Conservation (phyloP, 345 rosid genomes). For the Hypericum androsaemum region DNA sequence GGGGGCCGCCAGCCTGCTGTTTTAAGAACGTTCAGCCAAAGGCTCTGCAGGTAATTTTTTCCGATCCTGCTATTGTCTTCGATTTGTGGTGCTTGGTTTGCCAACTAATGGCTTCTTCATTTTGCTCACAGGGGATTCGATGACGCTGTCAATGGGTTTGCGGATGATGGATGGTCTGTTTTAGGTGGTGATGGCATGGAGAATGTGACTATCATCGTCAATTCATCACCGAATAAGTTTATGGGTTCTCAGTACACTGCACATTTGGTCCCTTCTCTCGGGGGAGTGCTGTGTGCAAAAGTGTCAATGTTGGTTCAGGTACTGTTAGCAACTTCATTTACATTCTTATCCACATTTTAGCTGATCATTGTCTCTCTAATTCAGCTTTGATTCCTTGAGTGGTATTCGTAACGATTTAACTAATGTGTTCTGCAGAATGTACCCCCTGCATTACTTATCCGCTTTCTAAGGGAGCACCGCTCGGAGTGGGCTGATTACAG, state of each 20-base stretch:
- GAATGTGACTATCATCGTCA: slow-evolving; percentile 68
- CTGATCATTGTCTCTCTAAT: background rate
- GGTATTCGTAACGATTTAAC: background rate
- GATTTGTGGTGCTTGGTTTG: too few species aligned
- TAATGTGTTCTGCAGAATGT: slow-evolving; percentile 46
- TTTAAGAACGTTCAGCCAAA: slow-evolving; percentile 85
- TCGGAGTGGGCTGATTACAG: slow-evolving; percentile 98
- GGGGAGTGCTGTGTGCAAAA: slow-evolving; percentile 90
- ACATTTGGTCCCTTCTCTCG: slow-evolving; percentile 61
- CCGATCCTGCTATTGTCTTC: too few species aligned
- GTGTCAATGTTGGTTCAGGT: slow-evolving; percentile 97
- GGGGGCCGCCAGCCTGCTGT: slow-evolving; percentile 96
- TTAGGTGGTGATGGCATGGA: slow-evolving; percentile 73
- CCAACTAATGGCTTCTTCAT: background rate
- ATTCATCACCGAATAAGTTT: slow-evolving; percentile 66
- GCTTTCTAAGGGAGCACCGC: slow-evolving; percentile 92
- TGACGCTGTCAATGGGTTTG: slow-evolving; percentile 89
- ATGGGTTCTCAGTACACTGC: slow-evolving; percentile 55
- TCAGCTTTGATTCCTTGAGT: too few species aligned
- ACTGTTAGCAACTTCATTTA: slow-evolving; percentile 1
- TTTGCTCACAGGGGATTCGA: slow-evolving; percentile 71
- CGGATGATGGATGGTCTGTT: slow-evolving; percentile 91
- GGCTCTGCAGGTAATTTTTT: slow-evolving; percentile 55
- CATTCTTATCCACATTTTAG: background rate
- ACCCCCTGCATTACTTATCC: slow-evolving; percentile 80